Conservation (phyloP, 495 filamentous ascomycete genomes). For the Talaromyces nanjingensis region DNA sequence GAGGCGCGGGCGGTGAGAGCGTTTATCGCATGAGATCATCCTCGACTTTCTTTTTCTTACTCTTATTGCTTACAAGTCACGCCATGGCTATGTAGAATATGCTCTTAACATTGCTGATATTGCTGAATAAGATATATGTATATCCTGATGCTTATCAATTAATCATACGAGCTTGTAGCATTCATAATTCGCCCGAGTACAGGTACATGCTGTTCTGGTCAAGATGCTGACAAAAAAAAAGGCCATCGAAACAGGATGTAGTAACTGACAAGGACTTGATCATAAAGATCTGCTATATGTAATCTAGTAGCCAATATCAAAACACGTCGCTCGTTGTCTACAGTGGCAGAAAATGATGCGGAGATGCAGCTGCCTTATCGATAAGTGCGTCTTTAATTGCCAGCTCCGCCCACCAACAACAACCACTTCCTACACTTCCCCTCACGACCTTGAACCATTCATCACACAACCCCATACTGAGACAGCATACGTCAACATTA, state of each 20-base stretch:
- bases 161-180: neutral
- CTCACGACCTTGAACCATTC: neutral
- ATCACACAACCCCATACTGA: neutral
- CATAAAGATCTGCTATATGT: neutral
- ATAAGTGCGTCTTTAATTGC: neutral
- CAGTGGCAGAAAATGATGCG: neutral
- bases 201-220: neutral
- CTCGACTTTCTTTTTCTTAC: neutral
- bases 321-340: neutral
- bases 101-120: neutral
- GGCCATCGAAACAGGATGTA: neutral
- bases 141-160: neutral
- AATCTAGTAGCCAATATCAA: neutral
- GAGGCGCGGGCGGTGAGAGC: slow-evolving; percentile 2
- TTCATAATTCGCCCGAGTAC: neutral
- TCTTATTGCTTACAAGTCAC: no score
- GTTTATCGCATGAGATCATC: neutral
- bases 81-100: neutral
- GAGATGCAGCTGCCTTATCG: slow-evolving; percentile 3
- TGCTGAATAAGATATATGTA: neutral
- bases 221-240: neutral
- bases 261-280: neutral
- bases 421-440: neutral
- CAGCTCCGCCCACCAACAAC: neutral
- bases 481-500: neutral